Evolutionary conservation across 148 eudicot species (phyloP).

Genomic region (Chenopodium album): DNA sequence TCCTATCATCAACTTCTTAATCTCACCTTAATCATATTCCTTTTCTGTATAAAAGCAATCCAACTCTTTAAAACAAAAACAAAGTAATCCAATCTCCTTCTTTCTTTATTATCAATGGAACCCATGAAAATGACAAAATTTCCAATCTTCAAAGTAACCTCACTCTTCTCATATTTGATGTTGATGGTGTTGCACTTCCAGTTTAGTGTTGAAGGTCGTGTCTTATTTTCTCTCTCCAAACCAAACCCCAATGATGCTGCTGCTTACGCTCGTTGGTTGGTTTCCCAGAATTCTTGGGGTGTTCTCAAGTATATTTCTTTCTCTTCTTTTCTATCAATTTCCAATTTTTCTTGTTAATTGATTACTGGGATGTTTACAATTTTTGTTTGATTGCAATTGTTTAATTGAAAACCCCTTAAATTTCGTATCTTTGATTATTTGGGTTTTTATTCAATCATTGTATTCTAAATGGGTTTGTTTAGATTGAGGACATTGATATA

Average conservation of each 20-base stretch:
- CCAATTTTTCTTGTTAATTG: background rate
- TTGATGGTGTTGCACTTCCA: constrained; percentile 21
- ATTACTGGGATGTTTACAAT: background rate
- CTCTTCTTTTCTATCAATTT: constrained; percentile 13
- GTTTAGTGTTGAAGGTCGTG: constrained; percentile 37
- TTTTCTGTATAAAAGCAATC: no score
- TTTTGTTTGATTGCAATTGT: background rate
- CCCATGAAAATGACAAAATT: background rate
- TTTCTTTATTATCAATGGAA: background rate
- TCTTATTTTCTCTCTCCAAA: constrained; percentile 32
- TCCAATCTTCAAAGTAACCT: background rate
- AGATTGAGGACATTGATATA: background rate
- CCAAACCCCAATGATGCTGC: constrained; percentile 54
- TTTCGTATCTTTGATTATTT: background rate
- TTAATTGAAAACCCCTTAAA: no score
- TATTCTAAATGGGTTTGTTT: background rate
- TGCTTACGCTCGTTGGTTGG: constrained; percentile 83
- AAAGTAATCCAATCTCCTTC: background rate
- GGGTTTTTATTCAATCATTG: background rate
- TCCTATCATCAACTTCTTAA: no score
- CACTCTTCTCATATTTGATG: background rate
- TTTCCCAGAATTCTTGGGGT: constrained; percentile 76
- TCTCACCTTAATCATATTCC: no score
- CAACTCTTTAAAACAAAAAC: background rate
- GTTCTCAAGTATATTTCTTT: constrained; percentile 56